A percentile compares a stretch with the other conserved stretches of the same genome.
Evolutionary conservation across 2,329 filamentous ascomycete genomes (phyloP).

Genomic region (Botrytis medusae): DNA sequence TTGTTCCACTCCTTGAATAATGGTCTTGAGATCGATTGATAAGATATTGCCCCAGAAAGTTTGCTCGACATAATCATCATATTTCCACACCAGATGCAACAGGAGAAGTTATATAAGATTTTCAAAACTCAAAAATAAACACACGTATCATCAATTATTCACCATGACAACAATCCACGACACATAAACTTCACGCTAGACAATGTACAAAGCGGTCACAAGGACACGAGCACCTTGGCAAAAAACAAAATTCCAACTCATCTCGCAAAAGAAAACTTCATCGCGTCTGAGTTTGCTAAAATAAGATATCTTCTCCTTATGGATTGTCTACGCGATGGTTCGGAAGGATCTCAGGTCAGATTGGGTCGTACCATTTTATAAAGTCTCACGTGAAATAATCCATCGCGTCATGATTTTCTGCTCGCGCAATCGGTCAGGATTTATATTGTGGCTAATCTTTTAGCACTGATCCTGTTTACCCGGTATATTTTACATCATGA

Average conservation of each 20-base stretch:
- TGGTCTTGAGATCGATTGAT: background rate
- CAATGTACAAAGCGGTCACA: background rate
- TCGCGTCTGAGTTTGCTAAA: background rate
- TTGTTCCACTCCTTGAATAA: background rate
- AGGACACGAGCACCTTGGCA: background rate
- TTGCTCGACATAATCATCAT: background rate
- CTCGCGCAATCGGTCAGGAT: background rate
- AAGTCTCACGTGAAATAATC: background rate
- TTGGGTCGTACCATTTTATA: background rate
- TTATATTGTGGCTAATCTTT: background rate
- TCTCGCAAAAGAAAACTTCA: background rate
- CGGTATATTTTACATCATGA: background rate
- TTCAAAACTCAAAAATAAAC: background rate
- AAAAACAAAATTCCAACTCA: background rate
- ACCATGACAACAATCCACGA: background rate
- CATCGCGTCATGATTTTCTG: background rate
- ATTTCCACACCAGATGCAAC: fast-evolving
- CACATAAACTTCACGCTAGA: background rate
- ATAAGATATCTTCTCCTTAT: background rate
- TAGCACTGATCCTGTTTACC: no score
- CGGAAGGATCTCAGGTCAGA: background rate
- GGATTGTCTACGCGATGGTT: background rate
- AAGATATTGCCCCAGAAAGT: background rate
- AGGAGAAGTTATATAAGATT: background rate
- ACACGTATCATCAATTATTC: background rate